Base-by-base conservation (phyloP, 768 basidiomycete genomes). In the Agaricus subrufescens region DNA sequence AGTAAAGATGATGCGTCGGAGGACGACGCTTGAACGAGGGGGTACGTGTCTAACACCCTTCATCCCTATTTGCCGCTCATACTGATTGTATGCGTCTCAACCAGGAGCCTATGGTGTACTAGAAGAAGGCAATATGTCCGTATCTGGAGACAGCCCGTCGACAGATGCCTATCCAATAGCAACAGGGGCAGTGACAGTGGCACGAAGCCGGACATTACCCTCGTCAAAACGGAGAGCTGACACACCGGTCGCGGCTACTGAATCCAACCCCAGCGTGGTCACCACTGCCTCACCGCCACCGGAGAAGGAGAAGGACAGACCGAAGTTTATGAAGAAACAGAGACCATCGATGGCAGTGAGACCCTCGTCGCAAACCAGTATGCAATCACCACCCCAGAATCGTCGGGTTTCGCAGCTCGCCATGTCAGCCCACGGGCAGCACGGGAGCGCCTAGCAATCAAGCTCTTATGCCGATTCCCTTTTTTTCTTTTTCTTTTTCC, bases 171-270 rank as follows among this genome's bases (percentile, higher is more conserved):
- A 57, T 58, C 29, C 72, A 62, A 40, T 67, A 66, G 71, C 65
- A 38, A 65, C 66, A 12, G 66, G 68, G 8, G 65, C 72, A 2
- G 69, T 71, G 12, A 75, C 74, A 25, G 73, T 86, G 26, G 74
- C 72, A 48, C 76, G 88, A 26, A 87, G 88, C 63, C 78, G 82
- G 54, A 91, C 88, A 38, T 54, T 91, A 46, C 88, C 88, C 27
- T 56, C 55, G 1, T 75, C 79, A 39, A 63, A 78, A 39, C 66
- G 71, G 53, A 68, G 67, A 61, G 61, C 57, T 15, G 46, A 47
- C 4, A n/a, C 40, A 43, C 56, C 59, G 37, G 58, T 55, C 26
- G 58, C 45, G 4, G 57, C 57, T 11, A 26, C 29, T 14, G 43
- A 37, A 5, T 50, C 58, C 10, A 51, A 56, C 34, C 52, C 55